Conservation (phyloP, 352 stramenopile genomes). For the Phytophthora boehmeriae region DNA sequence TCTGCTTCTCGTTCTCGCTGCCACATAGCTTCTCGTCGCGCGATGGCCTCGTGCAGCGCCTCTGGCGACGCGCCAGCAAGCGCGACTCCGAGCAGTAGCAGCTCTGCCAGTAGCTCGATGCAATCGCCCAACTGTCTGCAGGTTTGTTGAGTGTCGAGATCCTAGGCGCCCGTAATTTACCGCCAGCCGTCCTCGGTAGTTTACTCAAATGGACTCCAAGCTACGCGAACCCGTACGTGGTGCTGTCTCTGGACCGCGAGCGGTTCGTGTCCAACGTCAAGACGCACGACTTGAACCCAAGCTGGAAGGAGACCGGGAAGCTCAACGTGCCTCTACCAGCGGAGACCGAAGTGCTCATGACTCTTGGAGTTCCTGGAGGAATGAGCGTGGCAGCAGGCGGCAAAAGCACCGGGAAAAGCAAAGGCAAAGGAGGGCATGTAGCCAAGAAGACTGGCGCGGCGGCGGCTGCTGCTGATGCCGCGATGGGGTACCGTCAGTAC, state of each 20-base stretch:
- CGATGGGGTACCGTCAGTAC: constrained; percentile 43
- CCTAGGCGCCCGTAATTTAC: constrained; percentile 58
- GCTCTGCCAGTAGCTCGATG: constrained; percentile 4
- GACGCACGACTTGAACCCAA: constrained; percentile 57
- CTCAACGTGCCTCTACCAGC: constrained; percentile 61
- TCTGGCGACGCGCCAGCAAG: constrained; percentile 1
- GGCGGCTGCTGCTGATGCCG: constrained; percentile 13
- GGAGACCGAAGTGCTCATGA: constrained; percentile 63
- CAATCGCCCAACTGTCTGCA: constrained; percentile 18
- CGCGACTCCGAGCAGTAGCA: constrained; percentile 15
- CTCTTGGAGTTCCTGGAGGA: constrained; percentile 31
- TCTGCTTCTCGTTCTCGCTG: too few relatives aligned
- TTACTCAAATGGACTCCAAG: constrained; percentile 73
- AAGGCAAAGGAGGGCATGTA: constrained; percentile 11
- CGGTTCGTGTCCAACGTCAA: constrained; percentile 61
- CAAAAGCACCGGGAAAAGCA: constrained; percentile 16
- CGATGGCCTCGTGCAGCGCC: constrained; percentile 45
- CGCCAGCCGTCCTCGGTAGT: constrained; percentile 63
- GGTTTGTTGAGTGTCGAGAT: constrained; percentile 66
- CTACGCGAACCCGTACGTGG: constrained; percentile 72
- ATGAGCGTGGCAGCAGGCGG: constrained; percentile 17
- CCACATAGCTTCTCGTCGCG: constrained; percentile 7
- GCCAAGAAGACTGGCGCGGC: constrained; percentile 33
- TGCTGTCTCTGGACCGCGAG: constrained; percentile 58
- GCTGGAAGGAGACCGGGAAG: constrained; percentile 65